phyloP scores from a whole-genome alignment of 176 grass and related monocot genomes.

The Juncus inflexus region DNA sequence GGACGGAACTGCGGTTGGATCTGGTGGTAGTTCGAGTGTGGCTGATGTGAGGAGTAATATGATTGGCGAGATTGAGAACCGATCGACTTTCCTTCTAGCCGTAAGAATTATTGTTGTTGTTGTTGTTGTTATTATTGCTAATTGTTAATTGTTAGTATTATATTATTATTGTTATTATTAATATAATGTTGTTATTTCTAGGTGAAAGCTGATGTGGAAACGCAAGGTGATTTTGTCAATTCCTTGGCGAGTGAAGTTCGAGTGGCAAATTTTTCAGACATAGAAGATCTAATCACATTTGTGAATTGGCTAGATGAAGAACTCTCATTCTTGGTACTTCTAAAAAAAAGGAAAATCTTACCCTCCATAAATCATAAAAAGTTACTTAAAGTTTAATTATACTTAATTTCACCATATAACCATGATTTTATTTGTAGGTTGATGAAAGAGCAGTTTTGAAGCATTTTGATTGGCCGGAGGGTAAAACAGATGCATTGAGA shows the following conservation, averaged over 20 bases:
- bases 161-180: neutral
- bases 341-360: neutral
- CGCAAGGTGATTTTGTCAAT: constrained; percentile 83
- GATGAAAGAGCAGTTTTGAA: constrained; percentile 91
- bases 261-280: constrained; percentile 38
- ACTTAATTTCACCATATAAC: constrained; percentile 2
- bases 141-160: neutral
- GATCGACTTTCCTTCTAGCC: constrained; percentile 88
- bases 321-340: constrained; percentile 80
- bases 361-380: neutral
- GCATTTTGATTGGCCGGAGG: constrained; percentile 95
- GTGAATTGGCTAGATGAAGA: constrained; percentile 98
- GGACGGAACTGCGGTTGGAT: constrained; percentile 49
- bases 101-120: constrained; percentile 49
- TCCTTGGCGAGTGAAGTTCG: constrained; percentile 43
- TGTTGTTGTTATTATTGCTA: neutral
- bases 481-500: constrained; percentile 85
- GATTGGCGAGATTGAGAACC: constrained; percentile 90
- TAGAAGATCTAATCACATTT: constrained; percentile 68
- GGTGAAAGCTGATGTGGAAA: constrained; percentile 98
- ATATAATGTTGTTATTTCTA: constrained; percentile 18
- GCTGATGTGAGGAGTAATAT: constrained; percentile 78
- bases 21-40: constrained; percentile 34
- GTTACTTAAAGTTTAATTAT: neutral
- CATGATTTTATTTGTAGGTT: constrained; percentile 40